A percentile compares a stretch with the other conserved stretches of the same genome.
Evolutionary conservation across 2,329 filamentous ascomycete genomes (phyloP).

Genomic region (Alternaria atra): DNA sequence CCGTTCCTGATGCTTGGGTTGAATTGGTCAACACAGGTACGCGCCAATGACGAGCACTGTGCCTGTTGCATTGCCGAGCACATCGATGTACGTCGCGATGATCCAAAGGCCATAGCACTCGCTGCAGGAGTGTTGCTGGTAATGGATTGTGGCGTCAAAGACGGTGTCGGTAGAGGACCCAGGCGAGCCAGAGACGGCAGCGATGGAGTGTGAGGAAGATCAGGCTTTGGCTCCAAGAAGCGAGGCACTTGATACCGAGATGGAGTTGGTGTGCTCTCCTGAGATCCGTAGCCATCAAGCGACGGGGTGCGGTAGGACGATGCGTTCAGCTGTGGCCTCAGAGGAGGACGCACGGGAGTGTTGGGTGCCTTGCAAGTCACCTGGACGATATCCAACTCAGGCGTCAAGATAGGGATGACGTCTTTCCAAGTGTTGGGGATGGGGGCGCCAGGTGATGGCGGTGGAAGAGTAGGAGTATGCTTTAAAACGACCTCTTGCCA

Average conservation of each 20-base stretch:
- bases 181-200: slow-evolving; percentile 64
- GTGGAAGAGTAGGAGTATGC: slow-evolving; percentile 71
- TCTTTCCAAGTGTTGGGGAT: slow-evolving; percentile 55
- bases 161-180: slow-evolving; percentile 68
- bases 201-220: slow-evolving; percentile 62
- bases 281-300: slow-evolving; percentile 43
- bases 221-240: slow-evolving; percentile 61
- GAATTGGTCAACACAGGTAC: slow-evolving; percentile 64
- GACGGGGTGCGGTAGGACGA: slow-evolving; percentile 35
- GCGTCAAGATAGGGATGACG: slow-evolving; percentile 65
- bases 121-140: slow-evolving; percentile 67
- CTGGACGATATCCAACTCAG: slow-evolving; percentile 63
- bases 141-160: slow-evolving; percentile 66
- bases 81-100: slow-evolving; percentile 65
- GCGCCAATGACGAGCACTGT: slow-evolving; percentile 63
- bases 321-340: slow-evolving; percentile 35
- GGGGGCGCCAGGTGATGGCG: slow-evolving; percentile 50
- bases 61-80: slow-evolving; percentile 66
- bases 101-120: slow-evolving; percentile 61
- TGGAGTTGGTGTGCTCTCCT: slow-evolving; percentile 56
- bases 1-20: slow-evolving; percentile 52
- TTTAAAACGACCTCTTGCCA: slow-evolving; percentile 94
- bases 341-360: slow-evolving; percentile 35
- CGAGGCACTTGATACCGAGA: slow-evolving; percentile 54
- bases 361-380: slow-evolving; percentile 46